phyloP scores from a whole-genome alignment of 192 early-diverging fungal genomes.

The Fimicolochytrium jonesii region DNA sequence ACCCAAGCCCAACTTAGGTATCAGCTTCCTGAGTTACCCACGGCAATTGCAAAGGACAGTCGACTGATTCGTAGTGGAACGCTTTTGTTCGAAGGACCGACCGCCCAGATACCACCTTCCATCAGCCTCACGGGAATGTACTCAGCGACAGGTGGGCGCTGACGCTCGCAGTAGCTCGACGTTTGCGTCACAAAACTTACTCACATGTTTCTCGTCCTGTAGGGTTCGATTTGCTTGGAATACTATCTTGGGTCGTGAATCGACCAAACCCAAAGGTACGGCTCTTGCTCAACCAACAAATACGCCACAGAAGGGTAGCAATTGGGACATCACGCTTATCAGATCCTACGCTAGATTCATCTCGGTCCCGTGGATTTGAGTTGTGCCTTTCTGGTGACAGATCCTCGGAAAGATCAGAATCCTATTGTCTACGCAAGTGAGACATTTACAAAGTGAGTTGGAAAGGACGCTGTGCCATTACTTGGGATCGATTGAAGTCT shows the following conservation, averaged over 20 bases:
- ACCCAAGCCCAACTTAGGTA: not conserved
- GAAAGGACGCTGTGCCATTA: not conserved
- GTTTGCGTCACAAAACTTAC: not conserved
- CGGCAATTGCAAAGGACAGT: not conserved
- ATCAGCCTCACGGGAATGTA: conserved; percentile 22
- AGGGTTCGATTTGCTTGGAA: conserved; percentile 43
- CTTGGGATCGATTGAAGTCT: conserved; percentile 1
- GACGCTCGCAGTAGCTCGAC: not conserved
- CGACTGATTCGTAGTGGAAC: not conserved
- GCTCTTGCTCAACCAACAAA: no score
- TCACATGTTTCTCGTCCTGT: not conserved
- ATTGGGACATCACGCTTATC: conserved; percentile 47
- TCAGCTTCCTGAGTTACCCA: not conserved
- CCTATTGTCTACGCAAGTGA: conserved; percentile 63
- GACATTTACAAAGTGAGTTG: conserved; percentile 49
- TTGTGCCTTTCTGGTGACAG: conserved; percentile 55
- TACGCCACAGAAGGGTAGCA: conserved; percentile 58
- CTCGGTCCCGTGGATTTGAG: conserved; percentile 55
- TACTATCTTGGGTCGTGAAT: conserved; percentile 32
- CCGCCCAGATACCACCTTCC: conserved; percentile 8
- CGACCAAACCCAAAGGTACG: conserved; percentile 54
- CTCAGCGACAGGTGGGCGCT: conserved; percentile 13
- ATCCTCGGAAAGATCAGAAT: conserved; percentile 55
- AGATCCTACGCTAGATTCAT: not conserved
- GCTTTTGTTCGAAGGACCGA: not conserved